These are phyloP conservation scores for Chaetomium tenue DNA, from an alignment of 495 filamentous ascomycete genomes.

Conservation along the genomic window DNA sequence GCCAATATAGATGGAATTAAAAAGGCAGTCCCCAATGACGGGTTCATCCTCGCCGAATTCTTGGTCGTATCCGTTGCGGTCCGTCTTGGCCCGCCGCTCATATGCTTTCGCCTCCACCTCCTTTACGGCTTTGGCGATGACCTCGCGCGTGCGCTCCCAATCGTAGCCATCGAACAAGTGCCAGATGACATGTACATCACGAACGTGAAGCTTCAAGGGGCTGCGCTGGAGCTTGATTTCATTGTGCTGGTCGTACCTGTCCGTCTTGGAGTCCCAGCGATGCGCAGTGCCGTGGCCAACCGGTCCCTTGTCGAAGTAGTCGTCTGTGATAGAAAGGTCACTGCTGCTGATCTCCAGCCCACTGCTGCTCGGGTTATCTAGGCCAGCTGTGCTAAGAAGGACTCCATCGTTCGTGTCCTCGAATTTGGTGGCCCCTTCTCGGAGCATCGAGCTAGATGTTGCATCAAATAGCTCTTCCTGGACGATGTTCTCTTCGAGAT, in stretches of 20 bases:
- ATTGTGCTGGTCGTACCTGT: conserved; percentile 66
- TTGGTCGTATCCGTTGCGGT: conserved; percentile 50
- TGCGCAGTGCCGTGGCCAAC: conserved; percentile 66
- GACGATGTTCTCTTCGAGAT: conserved; percentile 37
- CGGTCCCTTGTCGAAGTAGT: conserved; percentile 69
- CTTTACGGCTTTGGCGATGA: conserved; percentile 80
- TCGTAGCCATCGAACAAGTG: conserved; percentile 98
- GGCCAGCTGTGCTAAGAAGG: conserved; percentile 57
- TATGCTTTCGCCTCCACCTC: conserved; percentile 78
- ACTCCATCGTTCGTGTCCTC: conserved; percentile 58
- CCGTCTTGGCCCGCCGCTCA: conserved; percentile 59
- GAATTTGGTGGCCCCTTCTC: conserved; percentile 37
- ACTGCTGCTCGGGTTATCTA: conserved; percentile 51
- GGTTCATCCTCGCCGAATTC: conserved; percentile 74
- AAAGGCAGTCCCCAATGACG: conserved; percentile 90
- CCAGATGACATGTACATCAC: conserved; percentile 93
- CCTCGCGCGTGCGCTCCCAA: conserved; percentile 83
- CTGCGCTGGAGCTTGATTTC: conserved; percentile 60
- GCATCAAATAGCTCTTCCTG: conserved; percentile 46
- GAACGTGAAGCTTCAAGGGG: conserved; percentile 73
- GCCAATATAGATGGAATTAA: conserved; percentile 98
- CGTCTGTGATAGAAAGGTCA: conserved; percentile 67
- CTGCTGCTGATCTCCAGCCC: conserved; percentile 36
- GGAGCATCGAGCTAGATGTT: conserved; percentile 35
- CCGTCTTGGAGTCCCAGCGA: conserved; percentile 72